A percentile compares a stretch with the other conserved stretches of the same genome.
Conservation (phyloP, 2,329 filamentous ascomycete genomes). For the Diaporthe citrichinensis region DNA sequence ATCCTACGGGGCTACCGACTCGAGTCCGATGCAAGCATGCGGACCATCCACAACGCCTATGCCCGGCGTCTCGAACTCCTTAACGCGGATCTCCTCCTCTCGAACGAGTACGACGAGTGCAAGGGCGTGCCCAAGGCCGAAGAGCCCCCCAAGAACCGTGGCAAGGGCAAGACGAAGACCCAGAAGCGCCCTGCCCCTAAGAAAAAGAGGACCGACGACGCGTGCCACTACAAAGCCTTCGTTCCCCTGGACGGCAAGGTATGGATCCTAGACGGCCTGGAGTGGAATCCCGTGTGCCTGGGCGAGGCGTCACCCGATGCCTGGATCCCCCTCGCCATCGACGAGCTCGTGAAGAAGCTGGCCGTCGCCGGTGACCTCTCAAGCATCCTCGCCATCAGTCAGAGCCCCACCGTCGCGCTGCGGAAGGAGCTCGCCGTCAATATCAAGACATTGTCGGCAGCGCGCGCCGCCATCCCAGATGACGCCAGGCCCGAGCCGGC, state of each 20-base stretch:
- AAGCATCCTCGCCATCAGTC: constrained; percentile 81
- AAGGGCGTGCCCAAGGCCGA: constrained; percentile 51
- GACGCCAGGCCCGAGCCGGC: constrained; percentile 11
- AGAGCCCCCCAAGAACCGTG: not conserved
- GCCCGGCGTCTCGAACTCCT: constrained; percentile 84
- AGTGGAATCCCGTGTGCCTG: constrained; percentile 77
- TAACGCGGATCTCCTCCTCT: constrained; percentile 76
- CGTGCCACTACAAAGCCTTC: constrained; percentile 92
- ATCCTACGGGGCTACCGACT: constrained; percentile 83
- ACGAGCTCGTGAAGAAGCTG: constrained; percentile 76
- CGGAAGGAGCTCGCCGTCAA: constrained; percentile 61
- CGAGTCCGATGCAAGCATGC: constrained; percentile 81
- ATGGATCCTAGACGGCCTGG: constrained; percentile 92
- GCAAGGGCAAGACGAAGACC: constrained; percentile 43
- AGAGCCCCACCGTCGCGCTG: constrained; percentile 71
- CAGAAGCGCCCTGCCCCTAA: constrained; percentile 49
- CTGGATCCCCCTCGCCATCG: constrained; percentile 80
- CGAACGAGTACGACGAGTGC: constrained; percentile 66
- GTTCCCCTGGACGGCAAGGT: constrained; percentile 79
- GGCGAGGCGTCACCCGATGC: constrained; percentile 62
- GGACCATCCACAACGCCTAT: constrained; percentile 89
- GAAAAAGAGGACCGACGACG: constrained; percentile 67
- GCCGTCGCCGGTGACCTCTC: constrained; percentile 79
- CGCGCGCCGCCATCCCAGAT: constrained; percentile 54
- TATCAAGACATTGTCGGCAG: constrained; percentile 48